These are phyloP conservation scores for Kodamaea hsintzibuensis DNA, from an alignment of 805 yeast genomes.

Conservation along the genomic window DNA sequence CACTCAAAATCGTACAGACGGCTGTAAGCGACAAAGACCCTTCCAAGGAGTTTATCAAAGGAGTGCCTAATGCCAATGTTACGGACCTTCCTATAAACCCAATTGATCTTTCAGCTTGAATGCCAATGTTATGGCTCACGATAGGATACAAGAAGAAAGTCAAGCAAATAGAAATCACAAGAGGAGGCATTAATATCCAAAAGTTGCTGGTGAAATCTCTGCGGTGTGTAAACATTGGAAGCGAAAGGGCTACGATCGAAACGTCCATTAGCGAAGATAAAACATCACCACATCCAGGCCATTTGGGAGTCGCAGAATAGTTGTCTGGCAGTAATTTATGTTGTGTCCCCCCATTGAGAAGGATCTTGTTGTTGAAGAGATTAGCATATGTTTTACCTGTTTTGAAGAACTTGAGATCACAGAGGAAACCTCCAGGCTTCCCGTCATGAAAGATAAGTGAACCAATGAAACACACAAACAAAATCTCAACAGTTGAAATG, in stretches of 20 bases:
- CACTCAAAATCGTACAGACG: slow-evolving; percentile 74
- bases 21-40: slow-evolving; percentile 77
- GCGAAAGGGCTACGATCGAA: slow-evolving; percentile 70
- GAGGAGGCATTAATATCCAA: slow-evolving; percentile 58
- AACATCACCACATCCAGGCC: slow-evolving; percentile 85
- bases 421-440: slow-evolving; percentile 49
- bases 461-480: slow-evolving; percentile 62
- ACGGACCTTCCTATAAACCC: slow-evolving; percentile 81
- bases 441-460: slow-evolving; percentile 48
- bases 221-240: slow-evolving; percentile 78
- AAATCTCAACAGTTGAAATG: slow-evolving; percentile 61
- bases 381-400: slow-evolving; percentile 68
- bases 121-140: slow-evolving; percentile 63
- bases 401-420: slow-evolving; percentile 54
- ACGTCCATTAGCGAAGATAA: slow-evolving; percentile 71
- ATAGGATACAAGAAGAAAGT: slow-evolving; percentile 73
- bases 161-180: slow-evolving; percentile 52
- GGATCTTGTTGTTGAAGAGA: slow-evolving; percentile 47
- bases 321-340: slow-evolving; percentile 14
- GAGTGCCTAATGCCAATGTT: slow-evolving; percentile 78
- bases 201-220: slow-evolving; percentile 61
- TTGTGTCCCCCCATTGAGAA: slow-evolving; percentile 29
- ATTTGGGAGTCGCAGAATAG: slow-evolving; percentile 36
- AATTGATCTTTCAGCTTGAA: slow-evolving; percentile 57
- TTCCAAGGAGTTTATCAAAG: slow-evolving; percentile 62